Evolutionary conservation across 495 filamentous ascomycete genomes (phyloP), one percentile per base, ranked within the genome.

Genomic region (Articulospora tetracladia): DNA sequence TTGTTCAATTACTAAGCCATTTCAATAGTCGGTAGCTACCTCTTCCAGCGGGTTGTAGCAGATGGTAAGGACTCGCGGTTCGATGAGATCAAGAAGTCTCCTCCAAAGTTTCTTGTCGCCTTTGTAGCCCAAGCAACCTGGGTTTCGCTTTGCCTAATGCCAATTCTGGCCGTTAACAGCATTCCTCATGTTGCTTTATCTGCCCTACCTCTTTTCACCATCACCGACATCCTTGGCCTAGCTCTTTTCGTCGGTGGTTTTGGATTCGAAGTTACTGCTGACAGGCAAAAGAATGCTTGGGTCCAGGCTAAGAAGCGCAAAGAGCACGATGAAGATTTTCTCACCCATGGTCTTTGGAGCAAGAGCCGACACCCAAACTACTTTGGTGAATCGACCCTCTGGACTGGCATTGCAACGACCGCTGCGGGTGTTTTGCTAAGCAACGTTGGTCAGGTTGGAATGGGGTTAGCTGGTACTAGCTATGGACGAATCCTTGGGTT

Each of bases 361-460:
- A 74, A 76, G 65, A 83, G 80, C 30, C 70, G 83, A 30, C 85
- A 85, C 71, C 86, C 85, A 6, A 87, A 89, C 59, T 89, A 89
- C 68, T 84, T 85, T 58, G 86, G 86, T 1, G 86, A 90, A 67
- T 74, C 70, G 15, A 84, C 80, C 28, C 65, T 89, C 23, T 90
- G 86, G 86, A 80, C 76, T 0, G 86, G 87, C 0, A 78, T 86
- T 28, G 82, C 84, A 1, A 74, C 77, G 10, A 53, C 73, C 1
- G 74, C 80, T 17, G 78, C 71, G 0, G 80, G 82, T 0, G 74
- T 83, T 8, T 64, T 88, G 53, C 49, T 76, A 1, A 69, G 74
- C 26, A 60, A 66, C 24, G 36, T 76, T 62, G 66, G 80, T 53
- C 76, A 74, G 41, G 72, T 84, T 60, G 77, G 83, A 0, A 63